Evolutionary conservation across 345 rosid species (phyloP), one percentile per base, ranked within the genome.

Genomic region (Brassica rapa): DNA sequence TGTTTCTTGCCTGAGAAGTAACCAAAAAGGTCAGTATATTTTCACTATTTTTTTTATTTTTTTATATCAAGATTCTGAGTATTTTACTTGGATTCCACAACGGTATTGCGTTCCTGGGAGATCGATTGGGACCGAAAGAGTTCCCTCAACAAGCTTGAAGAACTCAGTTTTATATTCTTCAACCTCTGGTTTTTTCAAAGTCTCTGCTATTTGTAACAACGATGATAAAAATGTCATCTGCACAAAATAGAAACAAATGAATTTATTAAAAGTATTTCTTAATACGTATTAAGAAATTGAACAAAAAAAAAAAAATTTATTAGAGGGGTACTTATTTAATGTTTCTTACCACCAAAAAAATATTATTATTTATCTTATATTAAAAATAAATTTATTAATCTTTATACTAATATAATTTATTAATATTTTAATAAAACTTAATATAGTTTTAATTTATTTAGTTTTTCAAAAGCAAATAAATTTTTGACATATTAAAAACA

Each of bases 141-240:
- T 88, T 56, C 94, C 97, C 1, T 85, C 73, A 67, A 90, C 94
- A 14, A 92, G 86, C 82, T 90, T 88, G 78, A 86, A 88, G 84
- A 86, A 90, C 87, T 88, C 93, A 15, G 86, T 88, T 82, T 78
- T 85, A 84, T 86, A 88, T 76, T 80, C 82, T 82, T 90, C 92
- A 46, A 72, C 72, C 1, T 73, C 62, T 27, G 85, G 15, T 43
- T 81, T 74, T 19, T 84, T 80, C 66, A 87, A 91, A 29, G 73
- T 68, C 6, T 85, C 86, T 6, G 86, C 89, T 73, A 88, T 86
- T 62, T 92, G 97, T 80, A 76, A 84, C 16, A 92, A 84, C 4
- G 97, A 87, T 6, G 97, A 92, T 19, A 88, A 81, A 69, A 92
- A 85, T n/a, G 91, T 91, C 97, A 92, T 92, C 94, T 91, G 72